phyloP scores from a whole-genome alignment of 176 grass and related monocot genomes.

The Musa acuminata region DNA sequence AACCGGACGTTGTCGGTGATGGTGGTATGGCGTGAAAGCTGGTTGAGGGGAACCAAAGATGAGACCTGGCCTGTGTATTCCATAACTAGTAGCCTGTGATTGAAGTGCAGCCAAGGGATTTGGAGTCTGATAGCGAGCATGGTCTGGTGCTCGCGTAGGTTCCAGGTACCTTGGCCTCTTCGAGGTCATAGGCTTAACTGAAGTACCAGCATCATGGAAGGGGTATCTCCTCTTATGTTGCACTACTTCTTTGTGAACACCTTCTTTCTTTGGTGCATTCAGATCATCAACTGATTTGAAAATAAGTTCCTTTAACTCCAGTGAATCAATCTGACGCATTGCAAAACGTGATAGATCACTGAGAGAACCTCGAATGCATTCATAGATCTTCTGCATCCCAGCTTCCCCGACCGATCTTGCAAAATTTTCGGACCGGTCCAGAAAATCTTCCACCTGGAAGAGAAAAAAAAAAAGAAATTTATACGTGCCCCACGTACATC shows the following conservation, averaged over 20 bases:
- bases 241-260: not conserved
- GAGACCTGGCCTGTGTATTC: not conserved
- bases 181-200: not conserved
- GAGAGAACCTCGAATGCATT: slow-evolving; percentile 36
- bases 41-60: not conserved
- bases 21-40: too few relatives aligned
- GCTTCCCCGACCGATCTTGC: slow-evolving; percentile 51
- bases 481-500: slow-evolving; percentile 1
- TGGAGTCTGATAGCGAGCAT: not conserved
- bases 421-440: slow-evolving; percentile 72
- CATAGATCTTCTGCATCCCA: slow-evolving; percentile 51
- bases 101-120: not conserved
- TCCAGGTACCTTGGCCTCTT: not conserved
- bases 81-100: not conserved
- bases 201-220: not conserved
- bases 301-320: slow-evolving; percentile 36
- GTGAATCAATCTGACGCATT: slow-evolving; percentile 30
- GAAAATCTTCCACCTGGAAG: slow-evolving; percentile 86
- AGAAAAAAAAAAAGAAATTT: not conserved
- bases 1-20: too few relatives aligned
- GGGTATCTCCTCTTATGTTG: slow-evolving; percentile 9
- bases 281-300: slow-evolving; percentile 33
- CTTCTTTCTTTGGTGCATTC: slow-evolving; percentile 5
- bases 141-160: not conserved
- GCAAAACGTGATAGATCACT: slow-evolving; percentile 42